These are phyloP conservation scores for Lactarius vividus DNA, from an alignment of 768 basidiomycete genomes.

Conservation along the genomic window DNA sequence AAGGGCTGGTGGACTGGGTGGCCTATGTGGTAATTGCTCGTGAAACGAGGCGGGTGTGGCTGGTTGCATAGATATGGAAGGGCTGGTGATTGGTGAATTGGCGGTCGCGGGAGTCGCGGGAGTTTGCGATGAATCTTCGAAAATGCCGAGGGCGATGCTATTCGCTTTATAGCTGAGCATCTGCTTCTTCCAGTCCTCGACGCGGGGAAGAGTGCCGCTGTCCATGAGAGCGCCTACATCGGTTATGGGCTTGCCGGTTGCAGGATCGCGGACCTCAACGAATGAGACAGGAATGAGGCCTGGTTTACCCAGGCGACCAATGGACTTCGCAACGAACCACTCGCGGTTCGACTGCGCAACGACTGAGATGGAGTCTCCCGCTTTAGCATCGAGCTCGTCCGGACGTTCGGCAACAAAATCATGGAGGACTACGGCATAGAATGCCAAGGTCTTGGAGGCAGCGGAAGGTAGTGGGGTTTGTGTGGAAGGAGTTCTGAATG, in stretches of 20 bases:
- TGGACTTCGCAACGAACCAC: slow-evolving; percentile 99
- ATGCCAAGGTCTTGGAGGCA: slow-evolving; percentile 52
- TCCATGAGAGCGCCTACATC: slow-evolving; percentile 81
- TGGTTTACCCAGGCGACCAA: slow-evolving; percentile 90
- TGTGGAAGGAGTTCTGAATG: slow-evolving; percentile 36
- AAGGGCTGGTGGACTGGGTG: slow-evolving; percentile 48
- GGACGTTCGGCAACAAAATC: slow-evolving; percentile 94
- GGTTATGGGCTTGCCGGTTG: slow-evolving; percentile 72
- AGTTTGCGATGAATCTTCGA: slow-evolving; percentile 58
- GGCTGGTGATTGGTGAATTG: slow-evolving; percentile 19
- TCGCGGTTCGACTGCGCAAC: slow-evolving; percentile 99
- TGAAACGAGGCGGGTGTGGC: slow-evolving; percentile 29
- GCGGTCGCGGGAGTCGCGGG: slow-evolving; percentile 34
- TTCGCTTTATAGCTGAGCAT: slow-evolving; percentile 95
- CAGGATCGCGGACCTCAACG: slow-evolving; percentile 93
- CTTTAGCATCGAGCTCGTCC: slow-evolving; percentile 93
- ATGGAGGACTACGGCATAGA: slow-evolving; percentile 93
- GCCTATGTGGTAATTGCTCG: slow-evolving; percentile 35
- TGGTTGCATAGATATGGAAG: slow-evolving; percentile 24
- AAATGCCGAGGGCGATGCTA: slow-evolving; percentile 90
- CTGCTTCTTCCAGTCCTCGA: slow-evolving; percentile 99
- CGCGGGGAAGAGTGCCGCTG: slow-evolving; percentile 83
- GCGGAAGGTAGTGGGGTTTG: slow-evolving; percentile 25
- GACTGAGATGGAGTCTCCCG: slow-evolving; percentile 91
- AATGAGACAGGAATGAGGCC: slow-evolving; percentile 97